A percentile compares a stretch with the other conserved stretches of the same genome.
These are phyloP conservation scores for Arabidopsis thaliana DNA, from an alignment of 345 rosid species.

Conservation along the genomic window TAIR10.1 NC_003076.8:4026001-4026500, in stretches of 20 bases:
- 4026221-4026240: conserved; percentile 42
- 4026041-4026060: conserved; percentile 61
- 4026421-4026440: background rate
- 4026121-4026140: conserved; percentile 75
- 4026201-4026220: conserved; percentile 61
- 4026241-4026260: conserved; percentile 59
- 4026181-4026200: conserved; percentile 69
- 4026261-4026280: conserved; percentile 66
- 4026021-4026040: conserved; percentile 57
- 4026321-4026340: background rate
- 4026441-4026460: background rate
- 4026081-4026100: conserved; percentile 60
- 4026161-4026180: conserved; percentile 54
- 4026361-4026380: background rate
- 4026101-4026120: conserved; percentile 64
- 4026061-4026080: conserved; percentile 67
- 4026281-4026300: conserved; percentile 59
- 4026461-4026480: background rate
- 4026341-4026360: conserved; percentile 2
- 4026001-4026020: conserved; percentile 62
- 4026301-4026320: conserved; percentile 34
- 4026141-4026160: conserved; percentile 83
- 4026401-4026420: background rate
- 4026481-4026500: background rate
- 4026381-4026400: background rate